Evolutionary conservation across 148 eudicot genomes (phyloP).

Genomic region (Spergularia marina): DNA sequence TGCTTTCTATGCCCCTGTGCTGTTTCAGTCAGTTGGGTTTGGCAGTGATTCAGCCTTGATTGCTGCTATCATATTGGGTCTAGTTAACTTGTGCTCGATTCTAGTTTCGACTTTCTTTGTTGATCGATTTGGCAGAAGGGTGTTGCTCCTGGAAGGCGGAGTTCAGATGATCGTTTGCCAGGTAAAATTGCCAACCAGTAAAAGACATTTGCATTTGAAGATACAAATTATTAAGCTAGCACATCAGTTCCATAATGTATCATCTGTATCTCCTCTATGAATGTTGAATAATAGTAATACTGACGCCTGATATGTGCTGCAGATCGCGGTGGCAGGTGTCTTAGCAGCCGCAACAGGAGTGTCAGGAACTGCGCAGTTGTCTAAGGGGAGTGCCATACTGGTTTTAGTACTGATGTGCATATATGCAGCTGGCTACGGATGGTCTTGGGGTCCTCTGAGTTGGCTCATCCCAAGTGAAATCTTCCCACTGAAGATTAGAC

Average conservation of each 20-base stretch:
- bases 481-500: conserved; percentile 48
- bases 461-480: conserved; percentile 65
- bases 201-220: no score
- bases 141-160: conserved; percentile 52
- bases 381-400: conserved; percentile 30
- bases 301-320: neutral
- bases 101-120: conserved; percentile 40
- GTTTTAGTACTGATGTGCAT: conserved; percentile 54
- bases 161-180: conserved; percentile 37
- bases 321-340: conserved; percentile 44
- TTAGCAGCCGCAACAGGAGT: conserved; percentile 39
- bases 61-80: conserved; percentile 48
- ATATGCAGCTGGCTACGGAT: conserved; percentile 59
- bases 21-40: conserved; percentile 49
- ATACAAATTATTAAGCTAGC: no score
- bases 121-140: conserved; percentile 49
- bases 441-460: conserved; percentile 67
- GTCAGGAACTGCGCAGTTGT: conserved; percentile 40
- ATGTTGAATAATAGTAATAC: no score
- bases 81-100: conserved; percentile 39
- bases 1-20: conserved; percentile 56
- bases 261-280: no score
- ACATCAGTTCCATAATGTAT: no score
- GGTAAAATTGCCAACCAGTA: conserved; percentile 18
- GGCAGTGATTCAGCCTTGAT: conserved; percentile 39